Conservation (phyloP, 768 basidiomycete species). For the Naematelia aurantialba region DNA sequence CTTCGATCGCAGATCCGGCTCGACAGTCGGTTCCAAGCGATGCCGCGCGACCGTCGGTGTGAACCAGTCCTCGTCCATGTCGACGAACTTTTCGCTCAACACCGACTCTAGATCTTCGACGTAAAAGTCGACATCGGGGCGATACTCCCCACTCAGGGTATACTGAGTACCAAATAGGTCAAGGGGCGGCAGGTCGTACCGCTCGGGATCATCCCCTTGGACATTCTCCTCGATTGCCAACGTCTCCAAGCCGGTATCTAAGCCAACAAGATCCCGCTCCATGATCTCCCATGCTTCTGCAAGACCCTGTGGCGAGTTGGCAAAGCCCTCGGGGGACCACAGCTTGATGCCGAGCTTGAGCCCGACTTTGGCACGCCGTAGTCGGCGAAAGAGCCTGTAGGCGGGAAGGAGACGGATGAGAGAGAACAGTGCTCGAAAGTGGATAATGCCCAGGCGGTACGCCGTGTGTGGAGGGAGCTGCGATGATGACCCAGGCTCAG, state of each 20-base stretch:
- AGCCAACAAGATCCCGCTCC: constrained; percentile 41
- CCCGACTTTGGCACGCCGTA: constrained; percentile 37
- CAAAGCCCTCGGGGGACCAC: constrained; percentile 43
- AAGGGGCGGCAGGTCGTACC: constrained; percentile 30
- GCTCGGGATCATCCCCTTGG: constrained; percentile 11
- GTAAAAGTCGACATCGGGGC: constrained; percentile 43
- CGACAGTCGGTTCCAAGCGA: constrained; percentile 14
- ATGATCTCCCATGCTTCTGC: constrained; percentile 47
- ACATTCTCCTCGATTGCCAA: constrained; percentile 15
- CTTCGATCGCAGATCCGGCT: constrained; percentile 4
- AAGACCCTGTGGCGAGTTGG: constrained; percentile 23
- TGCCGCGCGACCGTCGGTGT: constrained; percentile 44
- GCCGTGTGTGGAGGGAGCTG: constrained; percentile 34
- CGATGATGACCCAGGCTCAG: constrained; percentile 20
- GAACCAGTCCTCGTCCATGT: constrained; percentile 50
- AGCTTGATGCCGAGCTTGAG: constrained; percentile 47
- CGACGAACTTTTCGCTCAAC: constrained; percentile 42
- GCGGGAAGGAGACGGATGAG: constrained; percentile 41
- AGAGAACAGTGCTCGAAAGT: constrained; percentile 43
- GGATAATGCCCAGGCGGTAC: constrained; percentile 44
- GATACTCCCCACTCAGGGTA: constrained; percentile 27
- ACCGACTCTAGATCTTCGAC: constrained; percentile 46
- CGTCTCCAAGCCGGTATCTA: constrained; percentile 30
- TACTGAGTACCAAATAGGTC: constrained; percentile 39
- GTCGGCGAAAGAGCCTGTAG: constrained; percentile 36